These are phyloP conservation scores for Piper betle DNA, from an alignment of 164 flowering plant species.

Conservation along the genomic window DNA sequence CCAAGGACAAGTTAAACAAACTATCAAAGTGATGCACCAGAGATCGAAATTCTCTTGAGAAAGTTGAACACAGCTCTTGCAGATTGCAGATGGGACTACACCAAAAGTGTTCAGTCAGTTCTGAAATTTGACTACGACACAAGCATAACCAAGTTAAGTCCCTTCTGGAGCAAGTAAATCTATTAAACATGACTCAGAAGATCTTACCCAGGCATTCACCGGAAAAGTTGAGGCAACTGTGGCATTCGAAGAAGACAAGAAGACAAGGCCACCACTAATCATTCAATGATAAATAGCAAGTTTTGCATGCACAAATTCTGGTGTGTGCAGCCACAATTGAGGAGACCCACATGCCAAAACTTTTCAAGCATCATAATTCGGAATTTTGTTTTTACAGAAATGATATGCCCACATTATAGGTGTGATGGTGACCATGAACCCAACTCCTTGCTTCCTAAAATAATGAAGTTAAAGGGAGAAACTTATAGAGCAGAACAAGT, in stretches of 20 bases:
- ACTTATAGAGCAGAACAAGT: not conserved
- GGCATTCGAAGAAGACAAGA: not conserved
- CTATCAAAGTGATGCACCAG: no score
- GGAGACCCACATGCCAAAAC: constrained; percentile 4
- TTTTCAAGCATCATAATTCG: not conserved
- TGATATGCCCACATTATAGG: not conserved
- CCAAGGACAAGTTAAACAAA: no score
- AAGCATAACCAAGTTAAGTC: no score
- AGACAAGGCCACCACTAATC: not conserved
- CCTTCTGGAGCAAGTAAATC: no score
- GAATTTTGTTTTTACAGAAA: not conserved
- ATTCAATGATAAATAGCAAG: not conserved
- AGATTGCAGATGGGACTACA: no score
- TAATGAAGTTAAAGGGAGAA: not conserved
- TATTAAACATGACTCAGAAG: not conserved
- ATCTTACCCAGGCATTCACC: not conserved
- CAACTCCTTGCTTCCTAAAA: not conserved
- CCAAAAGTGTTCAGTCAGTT: no score
- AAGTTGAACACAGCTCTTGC: no score
- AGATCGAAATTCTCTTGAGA: no score
- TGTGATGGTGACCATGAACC: not conserved
- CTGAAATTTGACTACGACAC: no score
- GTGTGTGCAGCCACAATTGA: not conserved
- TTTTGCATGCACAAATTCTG: not conserved
- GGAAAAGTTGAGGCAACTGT: not conserved